Evolutionary conservation across 176 grass and related monocot genomes (phyloP), one percentile per base, ranked within the genome.

Genomic region (barley (Hordeum vulgare)): DNA sequence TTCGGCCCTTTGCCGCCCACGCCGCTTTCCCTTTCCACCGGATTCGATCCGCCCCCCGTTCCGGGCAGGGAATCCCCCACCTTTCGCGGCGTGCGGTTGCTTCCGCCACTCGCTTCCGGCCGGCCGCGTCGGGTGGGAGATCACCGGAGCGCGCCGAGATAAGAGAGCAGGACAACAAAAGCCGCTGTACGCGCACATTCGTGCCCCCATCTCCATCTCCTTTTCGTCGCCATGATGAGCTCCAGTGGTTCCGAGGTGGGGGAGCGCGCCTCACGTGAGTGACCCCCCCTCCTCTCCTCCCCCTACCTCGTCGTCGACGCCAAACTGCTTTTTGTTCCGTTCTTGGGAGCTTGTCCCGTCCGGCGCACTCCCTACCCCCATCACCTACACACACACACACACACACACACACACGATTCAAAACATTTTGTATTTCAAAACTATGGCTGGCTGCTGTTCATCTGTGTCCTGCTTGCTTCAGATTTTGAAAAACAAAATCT

Each of bases 261-360:
- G 64, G 64, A 26, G 61, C 56, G 87, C 76, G 78, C 75, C 82
- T 79, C 88, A 90, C 84, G 88, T 79, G 88, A 66, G 51, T 70
- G 88, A 73, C 81, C 77, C 44, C 79, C 57, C 26, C 0, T 21
- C 17, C 45, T 14, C 5, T 15, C 14, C 12, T 11, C 51, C 28
- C 5, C 66, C 64, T 68, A 35, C 9, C 51, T 73, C 26, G 10
- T 72, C 67, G 5, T 61, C 62, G 73, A 75, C 70, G 51, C 51
- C 51, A 56, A 56, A 56, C 56, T 81, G 64, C 62, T 78, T 86
- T 75, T 83, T 75, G 75, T 83, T 67, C 75, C 29, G 59, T 79
- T 86, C 84, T 41, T 54, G 75, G 18, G 7, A 6, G 61, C 75
- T 83, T 80, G 67, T 75, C 75, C 37, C 75, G 39, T 83, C 39